A percentile compares a stretch with the other conserved stretches of the same genome.
Evolutionary conservation across 1,284 basidiomycete genomes (phyloP).

Genomic region (Trichosporon asahii): DNA sequence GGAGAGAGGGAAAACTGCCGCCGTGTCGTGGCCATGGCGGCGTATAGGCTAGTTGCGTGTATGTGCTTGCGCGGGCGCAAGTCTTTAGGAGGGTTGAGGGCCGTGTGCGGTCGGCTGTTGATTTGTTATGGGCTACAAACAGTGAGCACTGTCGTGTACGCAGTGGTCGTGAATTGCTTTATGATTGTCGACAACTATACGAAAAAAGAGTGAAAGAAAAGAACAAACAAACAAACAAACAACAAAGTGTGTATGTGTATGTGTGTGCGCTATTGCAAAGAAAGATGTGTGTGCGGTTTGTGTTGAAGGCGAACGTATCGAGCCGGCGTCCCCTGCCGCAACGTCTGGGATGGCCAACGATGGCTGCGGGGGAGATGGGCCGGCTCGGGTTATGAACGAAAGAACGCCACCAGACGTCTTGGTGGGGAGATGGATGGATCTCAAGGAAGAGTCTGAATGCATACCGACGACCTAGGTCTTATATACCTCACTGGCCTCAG

Average conservation of each 20-base stretch:
- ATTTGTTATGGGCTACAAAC: background rate
- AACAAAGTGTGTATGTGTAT: background rate
- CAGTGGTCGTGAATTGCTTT: background rate
- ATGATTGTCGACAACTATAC: background rate
- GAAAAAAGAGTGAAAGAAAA: background rate
- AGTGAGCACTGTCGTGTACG: background rate
- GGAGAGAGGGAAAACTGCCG: conserved; percentile 4
- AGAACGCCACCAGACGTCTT: conserved; percentile 9
- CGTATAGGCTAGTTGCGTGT: background rate
- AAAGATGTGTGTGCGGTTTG: background rate
- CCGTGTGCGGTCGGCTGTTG: background rate
- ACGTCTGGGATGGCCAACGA: background rate
- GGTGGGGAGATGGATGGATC: conserved; percentile 11
- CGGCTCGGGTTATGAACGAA: background rate
- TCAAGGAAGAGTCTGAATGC: background rate
- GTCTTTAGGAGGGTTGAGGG: background rate
- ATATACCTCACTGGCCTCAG: background rate
- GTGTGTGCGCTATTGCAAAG: background rate
- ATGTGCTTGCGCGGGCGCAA: background rate
- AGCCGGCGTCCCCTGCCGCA: background rate
- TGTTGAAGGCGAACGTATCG: background rate
- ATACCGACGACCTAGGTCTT: background rate
- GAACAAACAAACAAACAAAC: background rate
- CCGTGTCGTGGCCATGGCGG: conserved; percentile 6
- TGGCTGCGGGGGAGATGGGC: conserved; percentile 5